A percentile compares a stretch with the other conserved stretches of the same genome.
Evolutionary conservation across 306 rosid species (phyloP).

Genomic region (Potentilla sterilis): DNA sequence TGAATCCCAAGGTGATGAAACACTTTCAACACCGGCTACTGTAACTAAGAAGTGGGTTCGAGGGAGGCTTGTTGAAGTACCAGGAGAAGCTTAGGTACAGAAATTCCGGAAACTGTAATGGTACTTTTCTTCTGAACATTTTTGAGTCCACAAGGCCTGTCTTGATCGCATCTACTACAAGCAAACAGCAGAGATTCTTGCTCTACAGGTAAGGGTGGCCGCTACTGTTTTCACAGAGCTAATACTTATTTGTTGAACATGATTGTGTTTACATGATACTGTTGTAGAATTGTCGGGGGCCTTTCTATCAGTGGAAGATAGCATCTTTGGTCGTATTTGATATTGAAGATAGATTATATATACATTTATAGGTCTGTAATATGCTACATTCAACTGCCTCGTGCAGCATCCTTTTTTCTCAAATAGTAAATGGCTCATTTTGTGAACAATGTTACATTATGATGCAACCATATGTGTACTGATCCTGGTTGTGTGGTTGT

Average conservation of each 20-base stretch:
- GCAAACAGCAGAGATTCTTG: background rate
- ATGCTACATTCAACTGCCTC: background rate
- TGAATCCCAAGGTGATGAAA: constrained; percentile 36
- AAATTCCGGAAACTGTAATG: background rate
- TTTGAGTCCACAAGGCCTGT: background rate
- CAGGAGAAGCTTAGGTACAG: constrained; percentile 37
- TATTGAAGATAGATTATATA: background rate
- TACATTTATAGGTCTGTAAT: constrained; percentile 7
- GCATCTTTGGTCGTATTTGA: constrained; percentile 5
- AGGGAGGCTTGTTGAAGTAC: constrained; percentile 80
- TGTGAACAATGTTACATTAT: background rate
- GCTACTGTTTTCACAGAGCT: constrained; percentile 15
- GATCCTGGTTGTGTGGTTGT: background rate
- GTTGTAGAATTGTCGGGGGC: background rate
- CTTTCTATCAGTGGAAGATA: background rate
- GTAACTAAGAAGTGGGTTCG: constrained; percentile 76
- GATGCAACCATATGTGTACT: background rate
- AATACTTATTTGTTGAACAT: constrained; percentile 12
- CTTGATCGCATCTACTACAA: constrained; percentile 7
- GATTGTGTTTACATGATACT: background rate
- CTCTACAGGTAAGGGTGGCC: constrained; percentile 3
- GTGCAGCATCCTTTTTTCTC: background rate
- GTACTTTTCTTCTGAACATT: constrained; percentile 1
- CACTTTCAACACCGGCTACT: constrained; percentile 29
- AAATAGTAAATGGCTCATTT: background rate